phyloP scores from a whole-genome alignment of 495 filamentous ascomycete genomes.

The Aeminium ludgeri region DNA sequence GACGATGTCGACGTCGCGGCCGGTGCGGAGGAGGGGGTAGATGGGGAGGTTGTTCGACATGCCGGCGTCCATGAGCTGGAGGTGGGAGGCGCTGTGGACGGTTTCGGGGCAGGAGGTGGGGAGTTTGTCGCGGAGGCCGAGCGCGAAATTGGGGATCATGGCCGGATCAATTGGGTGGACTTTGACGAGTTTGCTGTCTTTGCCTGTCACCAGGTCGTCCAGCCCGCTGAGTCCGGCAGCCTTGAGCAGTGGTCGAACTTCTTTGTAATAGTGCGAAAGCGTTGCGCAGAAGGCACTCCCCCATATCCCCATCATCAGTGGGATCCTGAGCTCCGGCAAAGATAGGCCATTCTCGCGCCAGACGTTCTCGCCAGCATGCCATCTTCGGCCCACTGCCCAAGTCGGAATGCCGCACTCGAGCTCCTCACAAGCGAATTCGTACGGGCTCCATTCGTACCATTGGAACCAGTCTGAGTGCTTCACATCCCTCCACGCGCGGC shows the following conservation, averaged over 20 bases:
- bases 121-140: conserved; percentile 59
- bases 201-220: conserved; percentile 73
- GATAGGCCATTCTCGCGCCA: conserved; percentile 40
- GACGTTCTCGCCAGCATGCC: conserved; percentile 51
- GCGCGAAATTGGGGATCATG: conserved; percentile 67
- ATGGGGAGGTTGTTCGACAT: conserved; percentile 97
- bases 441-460: conserved; percentile 93
- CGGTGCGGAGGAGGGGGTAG: conserved; percentile 79
- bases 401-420: conserved; percentile 80
- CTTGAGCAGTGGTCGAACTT: conserved; percentile 63
- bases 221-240: conserved; percentile 56
- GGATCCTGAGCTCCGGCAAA: conserved; percentile 65
- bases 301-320: conserved; percentile 78
- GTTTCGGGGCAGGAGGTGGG: conserved; percentile 57
- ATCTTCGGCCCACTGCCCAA: conserved; percentile 77
- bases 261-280: conserved; percentile 85
- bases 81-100: conserved; percentile 47
- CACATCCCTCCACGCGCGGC: conserved; percentile 56
- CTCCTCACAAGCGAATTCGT: conserved; percentile 93
- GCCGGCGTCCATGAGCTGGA: conserved; percentile 87
- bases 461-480: conserved; percentile 55
- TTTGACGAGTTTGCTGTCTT: conserved; percentile 65
- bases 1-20: conserved; percentile 77
- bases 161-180: conserved; percentile 88
- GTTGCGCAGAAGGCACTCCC: conserved; percentile 93